Evolutionary conservation across 177 flowering plant species (phyloP).

Genomic region (Vitis hybrid): DNA sequence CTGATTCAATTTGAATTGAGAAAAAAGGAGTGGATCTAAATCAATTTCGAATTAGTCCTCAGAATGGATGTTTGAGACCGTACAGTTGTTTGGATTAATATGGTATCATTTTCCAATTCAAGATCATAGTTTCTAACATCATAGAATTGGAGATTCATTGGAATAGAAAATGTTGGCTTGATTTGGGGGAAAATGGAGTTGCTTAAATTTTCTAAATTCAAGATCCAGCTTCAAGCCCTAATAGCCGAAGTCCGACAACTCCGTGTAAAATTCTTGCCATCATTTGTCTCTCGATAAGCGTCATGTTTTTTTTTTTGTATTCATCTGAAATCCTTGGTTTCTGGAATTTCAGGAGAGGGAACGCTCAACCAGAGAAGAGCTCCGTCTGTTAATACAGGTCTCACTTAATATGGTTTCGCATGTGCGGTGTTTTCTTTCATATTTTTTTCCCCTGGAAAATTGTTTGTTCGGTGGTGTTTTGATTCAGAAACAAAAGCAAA

Average conservation of each 20-base stretch:
- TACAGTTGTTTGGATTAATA: too few relatives aligned
- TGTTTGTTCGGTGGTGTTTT: neutral
- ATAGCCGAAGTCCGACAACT: conserved; percentile 51
- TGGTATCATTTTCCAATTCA: too few relatives aligned
- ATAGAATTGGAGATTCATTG: too few relatives aligned
- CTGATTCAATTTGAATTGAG: too few relatives aligned
- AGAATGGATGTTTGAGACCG: too few relatives aligned
- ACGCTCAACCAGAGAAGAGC: conserved; percentile 32
- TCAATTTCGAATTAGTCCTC: too few relatives aligned
- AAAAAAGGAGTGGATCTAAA: too few relatives aligned
- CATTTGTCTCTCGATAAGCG: neutral
- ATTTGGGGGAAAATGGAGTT: conserved; percentile 44
- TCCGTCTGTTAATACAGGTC: conserved; percentile 42
- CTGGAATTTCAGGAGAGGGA: conserved; percentile 41
- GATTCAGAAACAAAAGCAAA: conserved; percentile 52
- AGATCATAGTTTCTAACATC: too few relatives aligned
- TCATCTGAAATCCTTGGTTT: neutral
- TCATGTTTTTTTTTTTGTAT: neutral
- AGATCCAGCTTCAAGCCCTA: conserved; percentile 57
- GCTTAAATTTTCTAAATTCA: conserved; percentile 56
- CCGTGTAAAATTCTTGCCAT: conserved; percentile 26
- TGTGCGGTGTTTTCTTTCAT: neutral
- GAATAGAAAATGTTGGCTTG: neutral
- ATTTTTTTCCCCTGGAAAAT: neutral
- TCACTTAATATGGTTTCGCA: neutral